phyloP scores from a whole-genome alignment of 2,329 filamentous ascomycete genomes.

The Phoma herbarum region DNA sequence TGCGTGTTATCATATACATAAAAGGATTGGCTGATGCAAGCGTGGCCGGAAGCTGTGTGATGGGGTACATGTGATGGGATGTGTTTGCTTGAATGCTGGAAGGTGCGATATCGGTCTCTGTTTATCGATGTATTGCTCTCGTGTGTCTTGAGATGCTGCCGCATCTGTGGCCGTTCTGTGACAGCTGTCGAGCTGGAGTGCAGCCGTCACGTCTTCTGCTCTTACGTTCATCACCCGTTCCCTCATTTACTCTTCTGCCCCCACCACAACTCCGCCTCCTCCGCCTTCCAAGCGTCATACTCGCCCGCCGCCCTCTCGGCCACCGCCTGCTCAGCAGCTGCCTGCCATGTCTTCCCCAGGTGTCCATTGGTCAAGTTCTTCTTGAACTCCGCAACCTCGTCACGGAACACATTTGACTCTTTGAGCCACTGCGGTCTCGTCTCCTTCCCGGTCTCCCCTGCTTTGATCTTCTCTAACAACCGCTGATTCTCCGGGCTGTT shows the following conservation, averaged over 20 bases:
- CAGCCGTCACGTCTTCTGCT: too few relatives aligned
- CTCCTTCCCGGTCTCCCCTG: constrained; percentile 23
- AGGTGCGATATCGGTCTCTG: neutral
- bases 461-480: constrained; percentile 25
- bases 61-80: too few relatives aligned
- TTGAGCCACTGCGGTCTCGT: constrained; percentile 38
- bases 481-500: constrained; percentile 25
- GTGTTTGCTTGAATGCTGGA: constrained; percentile 11
- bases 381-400: constrained; percentile 64
- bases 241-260: constrained; percentile 60
- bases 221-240: neutral
- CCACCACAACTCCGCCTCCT: constrained; percentile 65
- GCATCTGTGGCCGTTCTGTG: neutral
- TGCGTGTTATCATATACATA: too few relatives aligned
- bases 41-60: too few relatives aligned
- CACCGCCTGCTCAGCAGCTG: constrained; percentile 63
- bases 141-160: too few relatives aligned
- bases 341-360: constrained; percentile 66
- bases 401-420: constrained; percentile 57
- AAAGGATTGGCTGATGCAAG: too few relatives aligned
- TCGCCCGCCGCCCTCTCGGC: constrained; percentile 61
- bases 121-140: neutral
- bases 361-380: constrained; percentile 64
- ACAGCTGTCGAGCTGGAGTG: neutral
- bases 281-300: constrained; percentile 65